Base-by-base conservation (phyloP, 495 filamentous ascomycete genomes). In the Melanomma pulvis-pyrius region DNA sequence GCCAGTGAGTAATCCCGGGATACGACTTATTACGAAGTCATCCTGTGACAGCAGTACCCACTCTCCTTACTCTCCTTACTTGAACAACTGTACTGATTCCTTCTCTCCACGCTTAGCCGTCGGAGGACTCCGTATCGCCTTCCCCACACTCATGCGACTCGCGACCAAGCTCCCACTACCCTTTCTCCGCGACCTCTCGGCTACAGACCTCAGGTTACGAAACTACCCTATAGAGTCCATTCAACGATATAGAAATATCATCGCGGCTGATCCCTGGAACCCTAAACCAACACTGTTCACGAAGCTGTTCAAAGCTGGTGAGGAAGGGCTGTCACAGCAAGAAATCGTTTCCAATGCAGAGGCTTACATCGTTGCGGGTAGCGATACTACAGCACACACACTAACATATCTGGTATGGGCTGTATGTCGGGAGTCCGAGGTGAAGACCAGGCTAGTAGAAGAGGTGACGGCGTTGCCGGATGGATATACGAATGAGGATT, bases 361-460 rank as follows among this genome's bases (percentile, higher is more conserved):
- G 22, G 66, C 61, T 0, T 82, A 83, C 29, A 80, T 85, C 39
- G 15, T 84, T 1, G 84, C 82, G 0, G 83, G 83, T 0, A 78
- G 74, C 15, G 82, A 85, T 44, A 83, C 83, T 0, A 84, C 82
- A 1, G 76, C 79, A 0, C 75, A 78, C 24, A 79, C 78, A 0
- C 47, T 83, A 25, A 82, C 79, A 0, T 83, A 79, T 57, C 71
- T 81, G 11, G 50, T 74, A 2, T 80, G 77, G 68, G 70, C 72
- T 9, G 77, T 83, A 1, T 74, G 70, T 19, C 50, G 50, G 17
- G 32, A 74, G 11, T 74, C 74, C 0, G 65, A 76, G 9, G 44
- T 85, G 19, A 74, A 75, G 50, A 65, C 71, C 4, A 69, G 70
- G 28, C 72, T 86, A 0, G 73, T 77, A n/a, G 68, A 74, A 19